These are phyloP conservation scores for Syncephalastrum racemosum DNA, from an alignment of 371 early-diverging fungal species.

Conservation along the genomic window DNA sequence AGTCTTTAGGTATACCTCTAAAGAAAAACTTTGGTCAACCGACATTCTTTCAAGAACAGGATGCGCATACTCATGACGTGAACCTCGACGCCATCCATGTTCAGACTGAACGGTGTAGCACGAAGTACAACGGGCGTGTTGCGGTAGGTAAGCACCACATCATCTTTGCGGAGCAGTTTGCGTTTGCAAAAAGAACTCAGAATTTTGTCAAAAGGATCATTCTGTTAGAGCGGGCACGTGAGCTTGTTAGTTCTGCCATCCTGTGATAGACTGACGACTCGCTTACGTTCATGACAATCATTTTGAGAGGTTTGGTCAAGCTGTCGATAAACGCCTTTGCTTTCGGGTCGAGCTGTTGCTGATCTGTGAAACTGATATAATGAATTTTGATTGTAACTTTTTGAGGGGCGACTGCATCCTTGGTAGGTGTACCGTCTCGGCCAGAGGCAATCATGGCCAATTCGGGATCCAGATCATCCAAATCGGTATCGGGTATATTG, in stretches of 20 bases:
- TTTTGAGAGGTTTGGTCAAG: conserved; percentile 28
- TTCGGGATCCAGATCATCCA: conserved; percentile 45
- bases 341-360: background rate
- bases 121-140: conserved; percentile 30
- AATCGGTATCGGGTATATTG: too few species aligned
- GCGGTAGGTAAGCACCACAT: conserved; percentile 34
- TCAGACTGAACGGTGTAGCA: conserved; percentile 39
- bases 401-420: conserved; percentile 7
- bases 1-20: conserved; percentile 34
- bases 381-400: conserved; percentile 35
- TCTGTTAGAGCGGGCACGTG: conserved; percentile 16
- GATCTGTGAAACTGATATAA: conserved; percentile 14
- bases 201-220: conserved; percentile 30
- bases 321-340: conserved; percentile 5
- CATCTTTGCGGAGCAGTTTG: conserved; percentile 25
- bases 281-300: conserved; percentile 41
- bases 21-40: background rate
- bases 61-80: conserved; percentile 3
- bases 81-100: conserved; percentile 18
- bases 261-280: background rate
- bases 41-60: background rate
- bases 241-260: background rate
- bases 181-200: conserved; percentile 26
- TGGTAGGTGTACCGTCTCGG: too few species aligned
- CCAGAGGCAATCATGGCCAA: conserved; percentile 13